phyloP scores from a whole-genome alignment of 2,329 filamentous ascomycete species.

The Pseudogymnoascus sp. region DNA sequence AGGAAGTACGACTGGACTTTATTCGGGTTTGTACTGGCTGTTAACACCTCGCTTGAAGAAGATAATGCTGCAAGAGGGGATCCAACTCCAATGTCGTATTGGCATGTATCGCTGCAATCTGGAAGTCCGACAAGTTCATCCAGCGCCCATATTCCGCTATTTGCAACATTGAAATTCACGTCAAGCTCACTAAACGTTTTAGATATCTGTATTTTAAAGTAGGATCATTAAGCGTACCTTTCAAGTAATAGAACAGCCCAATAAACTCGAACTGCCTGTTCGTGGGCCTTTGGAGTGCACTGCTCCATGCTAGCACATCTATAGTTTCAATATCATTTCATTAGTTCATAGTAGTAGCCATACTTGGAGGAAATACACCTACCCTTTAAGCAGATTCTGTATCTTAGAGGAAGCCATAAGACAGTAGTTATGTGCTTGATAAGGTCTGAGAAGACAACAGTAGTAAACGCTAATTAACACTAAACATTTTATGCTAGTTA shows the following conservation, averaged over 20 bases:
- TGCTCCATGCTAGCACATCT: background rate
- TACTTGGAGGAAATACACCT: background rate
- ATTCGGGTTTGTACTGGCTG: background rate
- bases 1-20: slow-evolving; percentile 22
- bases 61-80: background rate
- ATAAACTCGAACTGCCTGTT: slow-evolving; percentile 20
- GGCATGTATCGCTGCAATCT: slow-evolving; percentile 19
- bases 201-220: background rate
- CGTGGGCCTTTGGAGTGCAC: slow-evolving; percentile 11
- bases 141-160: slow-evolving; percentile 23
- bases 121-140: slow-evolving; percentile 21
- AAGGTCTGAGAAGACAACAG: slow-evolving; percentile 21
- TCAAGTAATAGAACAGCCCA: slow-evolving; percentile 24
- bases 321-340: background rate
- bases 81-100: slow-evolving; percentile 13
- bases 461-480: slow-evolving; percentile 23
- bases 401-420: slow-evolving; percentile 24
- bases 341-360: background rate
- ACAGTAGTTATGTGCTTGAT: slow-evolving; percentile 24
- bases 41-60: background rate
- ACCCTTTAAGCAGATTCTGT: slow-evolving; percentile 22
- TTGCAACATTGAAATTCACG: slow-evolving; percentile 22
- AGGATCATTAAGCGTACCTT: slow-evolving; percentile 7
- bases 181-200: slow-evolving; percentile 17
- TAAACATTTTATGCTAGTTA: slow-evolving; percentile 21